Evolutionary conservation across 768 basidiomycete species (phyloP).

Genomic region (Suillus americanus): DNA sequence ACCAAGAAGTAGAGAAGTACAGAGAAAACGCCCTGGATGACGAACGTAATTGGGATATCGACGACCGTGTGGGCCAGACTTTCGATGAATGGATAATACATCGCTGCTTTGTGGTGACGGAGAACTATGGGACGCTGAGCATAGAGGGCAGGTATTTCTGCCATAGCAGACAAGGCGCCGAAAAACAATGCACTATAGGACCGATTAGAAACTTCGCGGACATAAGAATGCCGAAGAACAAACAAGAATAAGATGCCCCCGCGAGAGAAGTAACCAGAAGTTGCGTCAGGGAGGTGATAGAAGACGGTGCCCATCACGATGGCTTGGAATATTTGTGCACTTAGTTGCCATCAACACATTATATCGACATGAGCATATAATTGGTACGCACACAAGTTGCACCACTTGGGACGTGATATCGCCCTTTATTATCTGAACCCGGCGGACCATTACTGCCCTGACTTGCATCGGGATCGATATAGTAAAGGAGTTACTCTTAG

Average conservation of each 20-base stretch:
- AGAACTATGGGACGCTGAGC: conserved; percentile 43
- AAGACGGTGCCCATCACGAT: conserved; percentile 43
- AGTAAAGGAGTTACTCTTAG: conserved; percentile 46
- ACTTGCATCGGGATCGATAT: conserved; percentile 50
- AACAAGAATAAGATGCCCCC: conserved; percentile 86
- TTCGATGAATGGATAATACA: conserved; percentile 53
- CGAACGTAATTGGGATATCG: conserved; percentile 43
- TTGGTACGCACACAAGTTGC: conserved; percentile 17
- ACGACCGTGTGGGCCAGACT: conserved; percentile 46
- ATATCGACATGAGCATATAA: conserved; percentile 18
- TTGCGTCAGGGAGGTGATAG: conserved; percentile 40
- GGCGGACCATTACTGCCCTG: conserved; percentile 44
- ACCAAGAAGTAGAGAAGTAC: conserved; percentile 61
- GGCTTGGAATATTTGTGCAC: conserved; percentile 38
- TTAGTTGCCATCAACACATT: conserved; percentile 17
- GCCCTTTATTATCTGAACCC: conserved; percentile 45
- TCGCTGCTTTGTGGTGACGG: conserved; percentile 43
- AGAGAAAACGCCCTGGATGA: conserved; percentile 33
- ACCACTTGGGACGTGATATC: conserved; percentile 37
- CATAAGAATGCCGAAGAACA: conserved; percentile 18
- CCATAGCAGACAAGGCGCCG: conserved; percentile 56
- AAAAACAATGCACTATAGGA: conserved; percentile 53
- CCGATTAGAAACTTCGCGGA: conserved; percentile 9
- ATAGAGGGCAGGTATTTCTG: conserved; percentile 54
- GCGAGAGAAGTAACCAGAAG: conserved; percentile 46